Percentiles rank a stretch among this genome's conserved stretches.
phyloP scores from a whole-genome alignment of 768 basidiomycete species.

The Mycena metata region DNA sequence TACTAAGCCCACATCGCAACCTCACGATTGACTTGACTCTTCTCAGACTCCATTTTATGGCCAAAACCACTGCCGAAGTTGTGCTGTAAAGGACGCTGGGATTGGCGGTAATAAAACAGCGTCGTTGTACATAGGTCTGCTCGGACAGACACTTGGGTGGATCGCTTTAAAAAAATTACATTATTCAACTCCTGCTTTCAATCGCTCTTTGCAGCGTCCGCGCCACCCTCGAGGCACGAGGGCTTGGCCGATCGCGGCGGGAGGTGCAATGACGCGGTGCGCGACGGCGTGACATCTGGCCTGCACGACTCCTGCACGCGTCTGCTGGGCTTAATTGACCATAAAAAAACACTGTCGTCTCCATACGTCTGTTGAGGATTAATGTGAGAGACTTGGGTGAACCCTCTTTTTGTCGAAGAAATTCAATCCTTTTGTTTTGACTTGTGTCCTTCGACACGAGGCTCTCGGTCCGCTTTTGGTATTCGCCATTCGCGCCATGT shows the following conservation, averaged over 20 bases:
- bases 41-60: constrained; percentile 94
- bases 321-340: too few species aligned
- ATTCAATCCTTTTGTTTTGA: constrained; percentile 19
- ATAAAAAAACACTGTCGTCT: too few species aligned
- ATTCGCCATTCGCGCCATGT: constrained; percentile 62
- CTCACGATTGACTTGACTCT: too few species aligned
- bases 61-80: constrained; percentile 56
- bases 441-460: constrained; percentile 25
- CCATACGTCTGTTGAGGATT: constrained; percentile 20
- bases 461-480: constrained; percentile 24
- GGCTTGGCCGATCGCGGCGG: too few species aligned
- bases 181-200: constrained; percentile 17
- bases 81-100: constrained; percentile 26
- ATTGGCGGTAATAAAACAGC: constrained; percentile 25
- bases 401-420: constrained; percentile 22
- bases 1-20: too few species aligned
- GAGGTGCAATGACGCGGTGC: too few species aligned
- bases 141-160: constrained; percentile 21
- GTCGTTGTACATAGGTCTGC: constrained; percentile 35
- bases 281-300: too few species aligned
- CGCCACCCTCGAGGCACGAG: too few species aligned
- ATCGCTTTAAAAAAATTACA: constrained; percentile 32
- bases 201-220: constrained; percentile 20
- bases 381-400: constrained; percentile 14
- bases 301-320: too few species aligned